Evolutionary conservation across 2,329 filamentous ascomycete species (phyloP).

Genomic region (Microdochium bolleyi): DNA sequence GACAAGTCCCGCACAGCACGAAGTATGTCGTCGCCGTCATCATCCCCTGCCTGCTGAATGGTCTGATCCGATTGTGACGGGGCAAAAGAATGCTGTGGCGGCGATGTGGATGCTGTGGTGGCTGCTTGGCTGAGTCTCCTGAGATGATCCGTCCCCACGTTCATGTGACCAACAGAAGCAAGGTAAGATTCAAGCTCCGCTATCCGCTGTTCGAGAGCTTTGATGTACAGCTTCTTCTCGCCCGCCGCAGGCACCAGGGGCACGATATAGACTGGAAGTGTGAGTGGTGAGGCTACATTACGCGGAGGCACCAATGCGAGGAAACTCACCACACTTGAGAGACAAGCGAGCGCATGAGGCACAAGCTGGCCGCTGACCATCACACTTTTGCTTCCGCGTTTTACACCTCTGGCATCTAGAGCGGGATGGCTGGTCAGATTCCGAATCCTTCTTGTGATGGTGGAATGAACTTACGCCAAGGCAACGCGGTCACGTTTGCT

Average conservation of each 20-base stretch:
- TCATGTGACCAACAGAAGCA: constrained; percentile 13
- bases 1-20: constrained; percentile 18
- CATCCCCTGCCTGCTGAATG: constrained; percentile 10
- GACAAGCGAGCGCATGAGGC: constrained; percentile 17
- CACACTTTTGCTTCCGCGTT: constrained; percentile 20
- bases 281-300: constrained; percentile 1
- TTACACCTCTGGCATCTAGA: constrained; percentile 13
- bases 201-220: constrained; percentile 17
- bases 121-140: constrained; percentile 6
- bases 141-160: constrained; percentile 12
- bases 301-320: not conserved
- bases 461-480: constrained; percentile 8
- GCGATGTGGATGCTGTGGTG: constrained; percentile 3
- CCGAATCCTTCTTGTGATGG: constrained; percentile 5
- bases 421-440: constrained; percentile 1
- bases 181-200: constrained; percentile 17
- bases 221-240: constrained; percentile 20
- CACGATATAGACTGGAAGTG: constrained; percentile 16
- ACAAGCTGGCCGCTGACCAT: constrained; percentile 18
- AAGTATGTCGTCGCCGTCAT: constrained; percentile 18
- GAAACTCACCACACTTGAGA: constrained; percentile 17
- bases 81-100: constrained; percentile 7
- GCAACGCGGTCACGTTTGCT: constrained; percentile 19
- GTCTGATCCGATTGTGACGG: not conserved
- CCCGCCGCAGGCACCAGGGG: constrained; percentile 19